These are phyloP conservation scores for Amanita jacksonii DNA, from an alignment of 768 basidiomycete genomes.

Conservation along the genomic window DNA sequence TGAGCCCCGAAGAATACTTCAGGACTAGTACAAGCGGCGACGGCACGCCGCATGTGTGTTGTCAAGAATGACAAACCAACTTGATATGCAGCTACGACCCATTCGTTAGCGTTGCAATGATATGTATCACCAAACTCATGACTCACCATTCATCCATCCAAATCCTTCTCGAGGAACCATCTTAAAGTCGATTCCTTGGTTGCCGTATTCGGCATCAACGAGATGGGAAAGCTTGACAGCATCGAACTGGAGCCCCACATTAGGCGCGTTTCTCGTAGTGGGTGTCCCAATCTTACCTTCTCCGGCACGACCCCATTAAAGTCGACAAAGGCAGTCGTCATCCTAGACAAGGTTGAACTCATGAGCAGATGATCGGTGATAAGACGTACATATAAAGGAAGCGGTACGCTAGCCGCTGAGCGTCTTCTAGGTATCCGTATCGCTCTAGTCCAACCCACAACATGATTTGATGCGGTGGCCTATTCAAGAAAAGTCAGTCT, in stretches of 20 bases:
- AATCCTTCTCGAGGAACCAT: slow-evolving; percentile 97
- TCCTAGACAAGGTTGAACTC: slow-evolving; percentile 35
- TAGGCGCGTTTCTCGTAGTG: background rate
- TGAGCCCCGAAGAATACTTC: slow-evolving; percentile 72
- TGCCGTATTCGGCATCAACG: slow-evolving; percentile 95
- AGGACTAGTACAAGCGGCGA: slow-evolving; percentile 89
- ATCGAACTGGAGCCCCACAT: slow-evolving; percentile 55
- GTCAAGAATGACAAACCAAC: slow-evolving; percentile 93
- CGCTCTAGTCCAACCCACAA: slow-evolving; percentile 95
- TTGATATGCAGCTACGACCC: slow-evolving; percentile 75
- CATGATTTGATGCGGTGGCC: slow-evolving; percentile 99
- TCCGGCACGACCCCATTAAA: slow-evolving; percentile 98
- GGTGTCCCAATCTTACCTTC: slow-evolving; percentile 46
- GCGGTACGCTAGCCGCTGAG: slow-evolving; percentile 87
- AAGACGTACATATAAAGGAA: slow-evolving; percentile 86
- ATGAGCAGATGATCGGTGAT: background rate
- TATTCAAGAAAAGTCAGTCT: slow-evolving; percentile 15
- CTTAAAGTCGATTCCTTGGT: slow-evolving; percentile 96
- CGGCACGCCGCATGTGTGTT: slow-evolving; percentile 89
- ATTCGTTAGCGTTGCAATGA: slow-evolving; percentile 1
- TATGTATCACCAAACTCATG: background rate
- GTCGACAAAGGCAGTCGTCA: slow-evolving; percentile 91
- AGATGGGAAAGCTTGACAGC: slow-evolving; percentile 93
- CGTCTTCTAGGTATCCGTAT: slow-evolving; percentile 91
- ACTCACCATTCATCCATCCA: slow-evolving; percentile 94